Percentiles rank a stretch among this genome's conserved stretches.
These are phyloP conservation scores for Blumeriella jaapii DNA, from an alignment of 2,329 filamentous ascomycete genomes.

Conservation along the genomic window DNA sequence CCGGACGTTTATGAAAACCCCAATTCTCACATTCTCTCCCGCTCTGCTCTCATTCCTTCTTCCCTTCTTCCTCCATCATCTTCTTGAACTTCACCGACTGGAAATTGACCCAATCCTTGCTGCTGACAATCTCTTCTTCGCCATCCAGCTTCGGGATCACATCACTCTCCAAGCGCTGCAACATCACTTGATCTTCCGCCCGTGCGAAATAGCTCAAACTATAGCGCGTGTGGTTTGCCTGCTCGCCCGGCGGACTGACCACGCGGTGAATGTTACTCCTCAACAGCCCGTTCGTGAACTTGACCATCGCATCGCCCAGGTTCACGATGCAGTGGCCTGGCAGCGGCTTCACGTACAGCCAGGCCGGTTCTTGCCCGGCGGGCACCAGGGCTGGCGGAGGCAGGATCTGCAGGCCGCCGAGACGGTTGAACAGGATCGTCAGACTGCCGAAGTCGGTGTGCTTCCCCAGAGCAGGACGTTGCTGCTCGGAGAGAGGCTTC, in stretches of 20 bases:
- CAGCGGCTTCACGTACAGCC: slow-evolving; percentile 28
- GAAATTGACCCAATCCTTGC: slow-evolving; percentile 20
- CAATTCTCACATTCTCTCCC: no score
- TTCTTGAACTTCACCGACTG: slow-evolving; percentile 18
- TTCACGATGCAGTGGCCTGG: slow-evolving; percentile 29
- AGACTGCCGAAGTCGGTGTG: slow-evolving; percentile 32
- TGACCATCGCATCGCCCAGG: slow-evolving; percentile 29
- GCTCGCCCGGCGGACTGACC: slow-evolving; percentile 24
- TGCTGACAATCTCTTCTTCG: slow-evolving; percentile 15
- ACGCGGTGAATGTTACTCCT: slow-evolving; percentile 28
- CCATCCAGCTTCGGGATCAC: slow-evolving; percentile 16
- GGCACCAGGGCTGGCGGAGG: slow-evolving; percentile 18
- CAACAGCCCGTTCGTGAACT: slow-evolving; percentile 27
- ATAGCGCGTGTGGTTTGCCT: slow-evolving; percentile 28
- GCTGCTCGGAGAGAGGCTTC: slow-evolving; percentile 17
- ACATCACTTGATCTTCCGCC: slow-evolving; percentile 35
- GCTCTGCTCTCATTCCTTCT: slow-evolving; percentile 14
- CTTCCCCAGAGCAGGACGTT: slow-evolving; percentile 18
- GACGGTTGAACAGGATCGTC: slow-evolving; percentile 31
- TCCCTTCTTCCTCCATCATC: slow-evolving; percentile 14
- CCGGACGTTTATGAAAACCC: no score
- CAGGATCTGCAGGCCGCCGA: slow-evolving; percentile 31
- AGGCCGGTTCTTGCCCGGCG: slow-evolving; percentile 16
- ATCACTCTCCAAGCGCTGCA: slow-evolving; percentile 17
- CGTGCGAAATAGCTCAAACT: slow-evolving; percentile 44